phyloP scores from a whole-genome alignment of 139 green algal genomes.

The Bryopsis sp. region DNA sequence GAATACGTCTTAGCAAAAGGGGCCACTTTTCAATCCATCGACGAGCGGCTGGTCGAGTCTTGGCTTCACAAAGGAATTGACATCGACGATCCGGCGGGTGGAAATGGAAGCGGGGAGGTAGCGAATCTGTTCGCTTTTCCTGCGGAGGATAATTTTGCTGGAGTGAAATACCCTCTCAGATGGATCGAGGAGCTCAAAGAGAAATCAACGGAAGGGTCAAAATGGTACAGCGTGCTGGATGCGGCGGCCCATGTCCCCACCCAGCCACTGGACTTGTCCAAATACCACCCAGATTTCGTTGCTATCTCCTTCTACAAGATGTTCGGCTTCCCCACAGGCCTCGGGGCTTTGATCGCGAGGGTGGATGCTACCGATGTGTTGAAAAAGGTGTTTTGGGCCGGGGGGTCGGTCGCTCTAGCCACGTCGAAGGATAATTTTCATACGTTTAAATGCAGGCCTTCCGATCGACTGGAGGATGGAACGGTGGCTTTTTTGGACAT shows the following conservation, averaged over 20 bases:
- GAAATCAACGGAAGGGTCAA: constrained; percentile 28
- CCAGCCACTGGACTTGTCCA: constrained; percentile 51
- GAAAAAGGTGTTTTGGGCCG: constrained; percentile 58
- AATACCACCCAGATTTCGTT: constrained; percentile 54
- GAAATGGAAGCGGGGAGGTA: background rate
- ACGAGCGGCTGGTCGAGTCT: constrained; percentile 26
- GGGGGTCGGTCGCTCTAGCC: constrained; percentile 53
- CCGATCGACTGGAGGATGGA: constrained; percentile 58
- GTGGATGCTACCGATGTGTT: constrained; percentile 38
- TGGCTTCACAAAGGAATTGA: constrained; percentile 31
- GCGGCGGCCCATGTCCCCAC: constrained; percentile 58
- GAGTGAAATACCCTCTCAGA: constrained; percentile 56
- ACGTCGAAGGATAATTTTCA: constrained; percentile 59
- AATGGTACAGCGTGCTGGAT: constrained; percentile 54
- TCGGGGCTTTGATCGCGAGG: constrained; percentile 52
- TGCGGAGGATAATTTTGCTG: constrained; percentile 62
- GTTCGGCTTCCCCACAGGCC: constrained; percentile 63
- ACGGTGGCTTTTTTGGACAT: constrained; percentile 69
- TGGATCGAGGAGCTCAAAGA: constrained; percentile 47
- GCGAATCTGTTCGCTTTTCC: constrained; percentile 64
- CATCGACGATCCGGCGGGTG: background rate
- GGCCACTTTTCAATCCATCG: constrained; percentile 32
- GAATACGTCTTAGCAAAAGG: constrained; percentile 45
- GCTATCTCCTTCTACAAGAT: constrained; percentile 69
- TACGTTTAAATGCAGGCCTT: constrained; percentile 48